Conservation (phyloP, 176 grass and related monocot genomes). For the Urochloa ruziziensis region DNA sequence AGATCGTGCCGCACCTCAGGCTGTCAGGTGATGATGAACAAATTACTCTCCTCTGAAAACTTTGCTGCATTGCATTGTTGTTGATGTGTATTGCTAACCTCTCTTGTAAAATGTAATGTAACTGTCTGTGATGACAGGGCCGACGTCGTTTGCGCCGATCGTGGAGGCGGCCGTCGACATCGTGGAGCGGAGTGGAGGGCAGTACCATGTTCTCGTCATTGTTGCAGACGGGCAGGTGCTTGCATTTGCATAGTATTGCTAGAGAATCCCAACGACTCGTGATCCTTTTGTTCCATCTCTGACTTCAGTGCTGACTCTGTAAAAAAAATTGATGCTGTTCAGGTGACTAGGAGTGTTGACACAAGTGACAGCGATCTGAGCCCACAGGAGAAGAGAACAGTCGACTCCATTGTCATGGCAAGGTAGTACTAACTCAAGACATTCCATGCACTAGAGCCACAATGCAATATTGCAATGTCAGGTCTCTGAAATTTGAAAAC, state of each 20-base stretch:
- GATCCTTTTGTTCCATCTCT: not conserved
- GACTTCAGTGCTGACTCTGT: too few relatives aligned
- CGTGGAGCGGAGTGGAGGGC: slow-evolving; percentile 68
- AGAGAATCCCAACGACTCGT: not conserved
- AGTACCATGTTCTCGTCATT: slow-evolving; percentile 92
- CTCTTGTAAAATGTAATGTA: too few relatives aligned
- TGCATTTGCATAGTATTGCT: not conserved
- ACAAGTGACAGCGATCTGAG: slow-evolving; percentile 61
- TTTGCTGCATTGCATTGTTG: not conserved
- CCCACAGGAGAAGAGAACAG: slow-evolving; percentile 77
- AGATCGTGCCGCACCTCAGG: slow-evolving; percentile 68
- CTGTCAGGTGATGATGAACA: slow-evolving; percentile 46
- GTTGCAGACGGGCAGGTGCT: slow-evolving; percentile 88
- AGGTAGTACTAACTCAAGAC: slow-evolving; percentile 33
- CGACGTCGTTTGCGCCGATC: slow-evolving; percentile 85
- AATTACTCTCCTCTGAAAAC: not conserved
- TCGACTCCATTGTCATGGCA: slow-evolving; percentile 91
- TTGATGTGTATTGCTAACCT: too few relatives aligned
- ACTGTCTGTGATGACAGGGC: slow-evolving; percentile 34
- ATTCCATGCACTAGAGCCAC: not conserved
- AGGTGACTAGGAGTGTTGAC: slow-evolving; percentile 83
- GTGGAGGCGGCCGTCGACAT: slow-evolving; percentile 88
- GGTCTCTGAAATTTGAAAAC: not conserved
- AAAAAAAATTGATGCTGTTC: not conserved
- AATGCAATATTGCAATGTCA: not conserved